Base-by-base conservation (phyloP, 2,329 filamentous ascomycete genomes). In the Epichloe typhina region DNA sequence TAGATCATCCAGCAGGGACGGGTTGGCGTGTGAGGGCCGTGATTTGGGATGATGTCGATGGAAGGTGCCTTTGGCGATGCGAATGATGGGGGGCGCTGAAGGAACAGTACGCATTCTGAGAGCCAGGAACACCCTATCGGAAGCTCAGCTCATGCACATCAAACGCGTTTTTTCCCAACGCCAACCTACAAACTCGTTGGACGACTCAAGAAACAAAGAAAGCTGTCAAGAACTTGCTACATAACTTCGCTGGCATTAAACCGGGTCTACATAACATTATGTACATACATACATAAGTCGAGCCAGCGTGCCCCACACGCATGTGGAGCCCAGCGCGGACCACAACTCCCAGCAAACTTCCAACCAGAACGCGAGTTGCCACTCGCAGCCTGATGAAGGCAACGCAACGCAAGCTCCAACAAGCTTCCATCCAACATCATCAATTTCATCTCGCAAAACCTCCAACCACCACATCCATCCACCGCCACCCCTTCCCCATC, bases 21-120 rank as follows among this genome's bases (percentile, higher is more conserved):
- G 82, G 62, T 93, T 91, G 17, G 73, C 68, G 53, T 73, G 66
- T 38, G 67, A 62, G 39, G 71, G 63, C 17, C 67, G 61, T 31
- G 75, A 67, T 47, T 69, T 75, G 12, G 87, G 86, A 64, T 90
- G 83, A 47, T 82, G 77, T 40, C 82, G 80, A 69, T 91, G 94
- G 67, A 95, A 94, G 1, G 87, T 91, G 65, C 79, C 89, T 69
- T 89, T 82, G 60, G 76, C 63, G 61, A 95, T 89, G 59, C 74
- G 74, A 55, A 95, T 77, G 53, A 90, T 74, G 40, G 85, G 82
- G 21, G 70, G 67, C 52, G 67, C 68, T 53, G 64, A 57, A 55
- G 51, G 44, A 23, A 43, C 43, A 8, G 47, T 44, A 19, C 47
- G 39, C 51, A 53, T 50, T 15, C 26, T 47, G 26, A 31, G 26